Evolutionary conservation across 305 asterid genomes (phyloP).

Genomic region (Plantago coronopus): DNA sequence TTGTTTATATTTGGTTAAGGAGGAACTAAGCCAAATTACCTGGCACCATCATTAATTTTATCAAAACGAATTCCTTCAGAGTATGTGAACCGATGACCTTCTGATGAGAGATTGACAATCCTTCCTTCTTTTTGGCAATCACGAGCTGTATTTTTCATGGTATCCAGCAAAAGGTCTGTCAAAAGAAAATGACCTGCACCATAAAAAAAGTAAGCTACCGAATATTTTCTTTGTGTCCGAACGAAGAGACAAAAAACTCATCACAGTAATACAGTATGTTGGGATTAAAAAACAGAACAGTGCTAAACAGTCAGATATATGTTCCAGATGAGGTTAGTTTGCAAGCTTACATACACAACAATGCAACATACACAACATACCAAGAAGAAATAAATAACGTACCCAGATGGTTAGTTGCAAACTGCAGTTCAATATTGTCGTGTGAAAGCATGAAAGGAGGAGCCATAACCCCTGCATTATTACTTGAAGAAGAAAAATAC

Average conservation of each 20-base stretch:
- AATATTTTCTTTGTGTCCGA: neutral
- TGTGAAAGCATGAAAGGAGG: constrained; percentile 70
- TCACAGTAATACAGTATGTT: no score
- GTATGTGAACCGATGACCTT: constrained; percentile 40
- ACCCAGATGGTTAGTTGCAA: constrained; percentile 93
- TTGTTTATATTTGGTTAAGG: neutral
- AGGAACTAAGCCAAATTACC: constrained; percentile 34
- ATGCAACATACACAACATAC: no score
- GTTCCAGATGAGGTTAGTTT: no score
- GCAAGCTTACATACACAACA: no score
- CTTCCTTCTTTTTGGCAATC: constrained; percentile 69
- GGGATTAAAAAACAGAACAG: no score
- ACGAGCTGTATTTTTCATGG: constrained; percentile 63
- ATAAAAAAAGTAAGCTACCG: constrained; percentile 9
- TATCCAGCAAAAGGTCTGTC: constrained; percentile 68
- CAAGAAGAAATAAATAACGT: constrained; percentile 12
- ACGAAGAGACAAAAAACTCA: no score
- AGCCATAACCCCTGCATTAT: constrained; percentile 96
- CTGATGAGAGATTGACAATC: constrained; percentile 70
- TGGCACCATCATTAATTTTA: constrained; percentile 59
- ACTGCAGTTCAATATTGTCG: constrained; percentile 80
- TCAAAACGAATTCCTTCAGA: constrained; percentile 70
- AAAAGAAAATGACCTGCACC: constrained; percentile 80
- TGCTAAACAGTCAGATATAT: no score
- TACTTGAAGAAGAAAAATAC: constrained; percentile 37